A percentile compares a stretch with the other conserved stretches of the same genome.
phyloP scores from a whole-genome alignment of 169 alveolate genomes.

The Cyclospora cayetanensis region DNA sequence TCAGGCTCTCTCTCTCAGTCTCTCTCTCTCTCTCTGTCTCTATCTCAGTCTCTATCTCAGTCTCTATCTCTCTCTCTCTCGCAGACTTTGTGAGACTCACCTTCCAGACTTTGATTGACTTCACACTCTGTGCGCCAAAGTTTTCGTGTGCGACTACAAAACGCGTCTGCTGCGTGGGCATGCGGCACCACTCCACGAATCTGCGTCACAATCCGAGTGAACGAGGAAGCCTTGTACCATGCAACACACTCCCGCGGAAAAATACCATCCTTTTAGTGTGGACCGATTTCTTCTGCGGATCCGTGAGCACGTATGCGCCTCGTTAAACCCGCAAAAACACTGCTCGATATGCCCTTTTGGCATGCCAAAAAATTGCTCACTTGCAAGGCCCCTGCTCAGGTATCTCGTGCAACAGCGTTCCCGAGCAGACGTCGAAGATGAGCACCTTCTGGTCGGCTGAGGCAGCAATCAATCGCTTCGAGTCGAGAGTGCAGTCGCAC shows the following conservation, averaged over 20 bases:
- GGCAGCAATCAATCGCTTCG: slow-evolving; percentile 84
- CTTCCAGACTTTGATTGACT: slow-evolving; percentile 84
- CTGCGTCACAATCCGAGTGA: slow-evolving; percentile 74
- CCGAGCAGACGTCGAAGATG: slow-evolving; percentile 85
- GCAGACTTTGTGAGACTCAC: slow-evolving; percentile 58
- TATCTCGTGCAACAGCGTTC: slow-evolving; percentile 80
- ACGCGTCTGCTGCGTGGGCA: slow-evolving; percentile 85
- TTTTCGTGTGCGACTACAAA: slow-evolving; percentile 88
- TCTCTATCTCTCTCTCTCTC: neutral
- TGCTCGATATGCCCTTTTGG: too few species aligned
- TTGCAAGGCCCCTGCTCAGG: slow-evolving; percentile 83
- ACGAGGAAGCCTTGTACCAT: too few species aligned
- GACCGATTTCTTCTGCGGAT: too few species aligned
- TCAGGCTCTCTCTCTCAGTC: too few species aligned
- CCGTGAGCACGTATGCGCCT: too few species aligned
- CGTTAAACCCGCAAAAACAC: too few species aligned
- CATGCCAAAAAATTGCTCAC: slow-evolving; percentile 30
- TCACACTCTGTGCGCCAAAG: slow-evolving; percentile 80
- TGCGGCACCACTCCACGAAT: slow-evolving; percentile 89
- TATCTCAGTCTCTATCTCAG: too few species aligned
- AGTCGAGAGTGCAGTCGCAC: slow-evolving; percentile 87
- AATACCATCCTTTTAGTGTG: too few species aligned
- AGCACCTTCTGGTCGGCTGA: slow-evolving; percentile 88
- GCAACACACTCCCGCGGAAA: too few species aligned
- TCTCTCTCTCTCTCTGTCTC: too few species aligned